phyloP scores from a whole-genome alignment of 257 asterid species.

The Eucommia ulmoides region DNA sequence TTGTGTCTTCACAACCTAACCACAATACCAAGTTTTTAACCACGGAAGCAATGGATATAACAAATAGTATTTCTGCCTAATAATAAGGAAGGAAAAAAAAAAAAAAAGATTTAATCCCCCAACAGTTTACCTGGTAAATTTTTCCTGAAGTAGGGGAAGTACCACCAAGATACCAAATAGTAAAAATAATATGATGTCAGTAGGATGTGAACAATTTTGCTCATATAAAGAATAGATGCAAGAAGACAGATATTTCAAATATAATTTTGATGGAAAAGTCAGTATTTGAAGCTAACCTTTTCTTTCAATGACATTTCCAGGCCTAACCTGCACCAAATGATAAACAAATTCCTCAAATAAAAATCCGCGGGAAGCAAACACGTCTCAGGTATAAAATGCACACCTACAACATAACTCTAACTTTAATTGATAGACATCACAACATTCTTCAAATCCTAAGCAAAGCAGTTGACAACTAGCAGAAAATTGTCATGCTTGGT shows the following conservation, averaged over 20 bases:
- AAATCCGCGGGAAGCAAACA: too few species aligned
- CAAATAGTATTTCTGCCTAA: conserved; percentile 1
- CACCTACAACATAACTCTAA: too few species aligned
- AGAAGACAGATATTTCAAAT: background rate
- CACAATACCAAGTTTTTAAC: conserved; percentile 10
- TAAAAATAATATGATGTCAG: too few species aligned
- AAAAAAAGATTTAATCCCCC: conserved; percentile 1
- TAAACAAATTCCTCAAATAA: too few species aligned
- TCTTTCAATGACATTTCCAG: conserved; percentile 78
- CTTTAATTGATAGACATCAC: too few species aligned
- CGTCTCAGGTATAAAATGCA: too few species aligned
- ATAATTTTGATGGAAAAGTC: background rate
- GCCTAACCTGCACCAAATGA: conserved; percentile 64
- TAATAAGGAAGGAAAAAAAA: background rate
- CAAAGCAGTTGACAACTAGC: too few species aligned
- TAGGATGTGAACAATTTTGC: too few species aligned
- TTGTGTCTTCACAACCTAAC: conserved; percentile 83
- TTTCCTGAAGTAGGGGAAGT: conserved; percentile 42
- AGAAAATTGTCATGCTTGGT: too few species aligned
- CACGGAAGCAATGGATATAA: background rate
- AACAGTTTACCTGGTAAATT: conserved; percentile 57
- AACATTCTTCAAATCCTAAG: too few species aligned
- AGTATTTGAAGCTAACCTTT: conserved; percentile 47
- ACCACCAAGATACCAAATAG: conserved; percentile 20
- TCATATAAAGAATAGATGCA: conserved; percentile 9